A percentile compares a stretch with the other conserved stretches of the same genome.
These are phyloP conservation scores for Saksenaea vasiformis DNA, from an alignment of 371 early-diverging fungal genomes.

Conservation along the genomic window DNA sequence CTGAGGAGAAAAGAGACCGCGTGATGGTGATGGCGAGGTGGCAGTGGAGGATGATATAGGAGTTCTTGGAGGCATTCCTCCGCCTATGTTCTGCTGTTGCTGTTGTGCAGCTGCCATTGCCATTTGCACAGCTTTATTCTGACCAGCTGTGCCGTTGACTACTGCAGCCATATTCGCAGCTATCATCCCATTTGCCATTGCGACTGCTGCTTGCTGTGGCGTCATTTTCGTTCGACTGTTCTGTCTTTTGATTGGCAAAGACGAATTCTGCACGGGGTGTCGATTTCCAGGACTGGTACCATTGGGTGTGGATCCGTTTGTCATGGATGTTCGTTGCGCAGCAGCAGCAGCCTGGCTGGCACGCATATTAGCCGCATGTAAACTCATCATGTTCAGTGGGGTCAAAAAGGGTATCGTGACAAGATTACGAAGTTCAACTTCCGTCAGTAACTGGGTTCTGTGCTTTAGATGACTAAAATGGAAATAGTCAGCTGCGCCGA, in stretches of 20 bases:
- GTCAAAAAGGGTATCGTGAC: constrained; percentile 33
- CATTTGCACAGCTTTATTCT: constrained; percentile 39
- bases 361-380: constrained; percentile 9
- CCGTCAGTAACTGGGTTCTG: constrained; percentile 47
- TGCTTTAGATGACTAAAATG: constrained; percentile 33
- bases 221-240: constrained; percentile 44
- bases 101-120: constrained; percentile 40
- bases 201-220: constrained; percentile 46
- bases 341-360: constrained; percentile 10
- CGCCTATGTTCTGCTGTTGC: constrained; percentile 5
- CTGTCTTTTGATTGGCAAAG: constrained; percentile 39
- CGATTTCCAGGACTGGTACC: not conserved
- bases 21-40: not conserved
- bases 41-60: constrained; percentile 1
- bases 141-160: constrained; percentile 26
- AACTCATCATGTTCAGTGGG: constrained; percentile 20
- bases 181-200: constrained; percentile 53
- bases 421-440: constrained; percentile 54
- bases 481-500: not conserved
- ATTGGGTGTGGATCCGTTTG: not conserved
- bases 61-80: not conserved
- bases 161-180: constrained; percentile 50
- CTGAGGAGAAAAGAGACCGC: not conserved
- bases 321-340: not conserved
- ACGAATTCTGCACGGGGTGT: constrained; percentile 6